Percentiles rank a stretch among this genome's conserved stretches.
Evolutionary conservation across 345 rosid species (phyloP).

Genomic region (Anacardium occidentale): DNA sequence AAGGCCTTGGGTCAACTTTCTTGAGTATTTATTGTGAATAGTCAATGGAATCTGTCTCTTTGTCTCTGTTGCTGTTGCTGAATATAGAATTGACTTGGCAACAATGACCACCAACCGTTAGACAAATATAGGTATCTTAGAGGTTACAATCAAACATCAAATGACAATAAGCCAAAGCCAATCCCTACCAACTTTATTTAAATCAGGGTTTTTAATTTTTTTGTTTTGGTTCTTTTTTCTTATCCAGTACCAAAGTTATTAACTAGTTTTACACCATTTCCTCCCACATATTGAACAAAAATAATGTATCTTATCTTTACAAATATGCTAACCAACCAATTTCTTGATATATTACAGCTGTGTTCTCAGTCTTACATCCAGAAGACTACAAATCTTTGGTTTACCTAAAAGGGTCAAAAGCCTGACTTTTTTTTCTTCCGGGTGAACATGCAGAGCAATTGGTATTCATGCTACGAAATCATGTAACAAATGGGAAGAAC

Average conservation of each 20-base stretch:
- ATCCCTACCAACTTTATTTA: constrained; percentile 20
- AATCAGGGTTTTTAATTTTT: neutral
- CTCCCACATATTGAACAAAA: constrained; percentile 28
- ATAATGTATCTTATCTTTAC: constrained; percentile 31
- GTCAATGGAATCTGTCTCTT: neutral
- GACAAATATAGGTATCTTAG: neutral
- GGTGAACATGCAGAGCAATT: constrained; percentile 5
- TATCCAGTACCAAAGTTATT: constrained; percentile 11
- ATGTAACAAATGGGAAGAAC: constrained; percentile 65
- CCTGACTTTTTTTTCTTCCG: neutral
- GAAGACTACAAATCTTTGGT: constrained; percentile 14
- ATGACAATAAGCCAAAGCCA: neutral
- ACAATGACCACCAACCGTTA: neutral
- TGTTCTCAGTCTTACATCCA: constrained; percentile 18
- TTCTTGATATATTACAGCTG: constrained; percentile 34
- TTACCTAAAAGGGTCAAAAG: constrained; percentile 3
- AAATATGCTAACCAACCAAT: constrained; percentile 28
- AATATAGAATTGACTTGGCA: constrained; percentile 12
- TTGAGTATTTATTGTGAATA: neutral
- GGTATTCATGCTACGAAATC: constrained; percentile 73
- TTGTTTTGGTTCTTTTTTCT: neutral
- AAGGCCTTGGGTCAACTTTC: too few species aligned
- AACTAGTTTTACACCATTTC: constrained; percentile 23
- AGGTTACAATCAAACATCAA: neutral
- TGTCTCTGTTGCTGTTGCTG: neutral